Conservation (phyloP, 2,329 filamentous ascomycete species). For the Zasmidium angulare region DNA sequence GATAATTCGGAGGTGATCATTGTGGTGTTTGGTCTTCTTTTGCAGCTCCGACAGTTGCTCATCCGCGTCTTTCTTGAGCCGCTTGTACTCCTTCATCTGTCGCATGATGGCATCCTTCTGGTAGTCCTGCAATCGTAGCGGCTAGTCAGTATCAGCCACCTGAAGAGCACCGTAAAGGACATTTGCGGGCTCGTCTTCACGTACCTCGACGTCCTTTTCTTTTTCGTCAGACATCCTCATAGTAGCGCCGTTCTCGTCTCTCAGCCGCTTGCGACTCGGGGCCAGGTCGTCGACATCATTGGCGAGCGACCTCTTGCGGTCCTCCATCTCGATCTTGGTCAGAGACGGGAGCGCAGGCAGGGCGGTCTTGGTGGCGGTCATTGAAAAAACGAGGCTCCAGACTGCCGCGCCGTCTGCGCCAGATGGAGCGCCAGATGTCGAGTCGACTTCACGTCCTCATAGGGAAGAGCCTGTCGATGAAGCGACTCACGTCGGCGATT, state of each 20-base stretch:
- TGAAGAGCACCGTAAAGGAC: neutral
- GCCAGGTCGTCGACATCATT: conserved; percentile 77
- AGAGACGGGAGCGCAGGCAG: conserved; percentile 63
- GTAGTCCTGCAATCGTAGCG: conserved; percentile 64
- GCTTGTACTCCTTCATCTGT: conserved; percentile 97
- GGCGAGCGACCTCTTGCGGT: conserved; percentile 92
- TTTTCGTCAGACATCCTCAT: conserved; percentile 66
- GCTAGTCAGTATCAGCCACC: neutral
- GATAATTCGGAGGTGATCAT: conserved; percentile 87
- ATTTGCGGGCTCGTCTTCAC: conserved; percentile 45
- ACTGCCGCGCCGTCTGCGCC: conserved; percentile 12
- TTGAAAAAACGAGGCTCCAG: conserved; percentile 21
- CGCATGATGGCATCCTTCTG: conserved; percentile 96
- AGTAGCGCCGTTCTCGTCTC: conserved; percentile 70
- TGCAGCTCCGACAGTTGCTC: conserved; percentile 76
- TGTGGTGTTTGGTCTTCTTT: conserved; percentile 76
- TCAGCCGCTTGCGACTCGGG: conserved; percentile 85
- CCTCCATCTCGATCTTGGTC: conserved; percentile 94
- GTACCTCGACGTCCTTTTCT: conserved; percentile 72
- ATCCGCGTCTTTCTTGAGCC: conserved; percentile 81
- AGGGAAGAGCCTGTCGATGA: neutral
- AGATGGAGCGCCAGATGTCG: neutral
- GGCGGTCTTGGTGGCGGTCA: conserved; percentile 28
- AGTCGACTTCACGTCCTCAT: neutral
- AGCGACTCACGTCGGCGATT: neutral